Conservation (phyloP, 495 filamentous ascomycete genomes). For the Aspergillus cavernicola region DNA sequence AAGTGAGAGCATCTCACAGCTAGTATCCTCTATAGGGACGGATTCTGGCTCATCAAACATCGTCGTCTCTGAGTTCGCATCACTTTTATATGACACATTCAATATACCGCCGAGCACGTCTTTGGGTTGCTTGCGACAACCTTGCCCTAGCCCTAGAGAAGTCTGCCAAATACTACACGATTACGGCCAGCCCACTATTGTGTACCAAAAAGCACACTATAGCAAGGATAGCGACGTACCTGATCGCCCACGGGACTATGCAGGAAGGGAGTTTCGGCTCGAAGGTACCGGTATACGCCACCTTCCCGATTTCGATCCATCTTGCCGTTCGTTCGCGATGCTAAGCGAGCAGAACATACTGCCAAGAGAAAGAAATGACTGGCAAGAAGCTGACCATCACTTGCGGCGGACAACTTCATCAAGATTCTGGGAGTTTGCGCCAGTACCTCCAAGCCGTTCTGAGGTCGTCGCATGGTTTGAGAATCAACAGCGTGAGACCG, state of each 20-base stretch:
- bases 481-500: constrained; percentile 24
- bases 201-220: constrained; percentile 87
- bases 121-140: constrained; percentile 24
- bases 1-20: constrained; percentile 15
- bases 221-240: constrained; percentile 86
- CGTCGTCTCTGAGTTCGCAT: constrained; percentile 22
- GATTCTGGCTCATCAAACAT: constrained; percentile 14
- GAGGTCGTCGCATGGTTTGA: constrained; percentile 71
- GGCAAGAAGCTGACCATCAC: constrained; percentile 46
- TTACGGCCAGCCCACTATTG: constrained; percentile 47
- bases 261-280: constrained; percentile 79
- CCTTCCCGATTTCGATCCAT: constrained; percentile 74
- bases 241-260: constrained; percentile 74
- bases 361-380: constrained; percentile 44
- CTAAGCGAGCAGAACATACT: constrained; percentile 48
- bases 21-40: constrained; percentile 22
- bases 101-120: constrained; percentile 19
- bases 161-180: constrained; percentile 25
- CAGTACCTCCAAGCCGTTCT: constrained; percentile 61
- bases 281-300: constrained; percentile 70
- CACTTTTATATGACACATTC: constrained; percentile 27
- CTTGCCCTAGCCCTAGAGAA: constrained; percentile 28
- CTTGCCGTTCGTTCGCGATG: constrained; percentile 51
- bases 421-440: constrained; percentile 42
- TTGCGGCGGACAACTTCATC: constrained; percentile 37